These are phyloP conservation scores for Colletotrichum sp. DNA, from an alignment of 2,329 filamentous ascomycete genomes.

Conservation along the genomic window DNA sequence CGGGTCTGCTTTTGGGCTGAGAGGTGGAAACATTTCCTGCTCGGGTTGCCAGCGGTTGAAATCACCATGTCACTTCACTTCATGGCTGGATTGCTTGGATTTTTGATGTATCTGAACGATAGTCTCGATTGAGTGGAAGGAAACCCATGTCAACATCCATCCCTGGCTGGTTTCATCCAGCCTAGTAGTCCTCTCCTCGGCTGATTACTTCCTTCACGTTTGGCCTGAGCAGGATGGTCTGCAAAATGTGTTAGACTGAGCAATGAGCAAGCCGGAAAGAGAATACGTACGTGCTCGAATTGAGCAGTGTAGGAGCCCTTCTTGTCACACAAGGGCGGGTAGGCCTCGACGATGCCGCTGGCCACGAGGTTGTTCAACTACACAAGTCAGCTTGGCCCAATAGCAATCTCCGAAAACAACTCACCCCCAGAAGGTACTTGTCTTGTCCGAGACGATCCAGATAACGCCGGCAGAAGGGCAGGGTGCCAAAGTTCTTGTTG, in stretches of 20 bases:
- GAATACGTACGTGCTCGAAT: slow-evolving; percentile 82
- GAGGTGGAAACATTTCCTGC: fast-evolving
- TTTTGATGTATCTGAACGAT: slow-evolving; percentile 16
- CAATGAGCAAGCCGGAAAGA: background rate
- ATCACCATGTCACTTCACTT: background rate
- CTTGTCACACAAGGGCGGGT: slow-evolving; percentile 87
- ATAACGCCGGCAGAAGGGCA: slow-evolving; percentile 91
- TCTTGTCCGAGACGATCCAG: slow-evolving; percentile 92
- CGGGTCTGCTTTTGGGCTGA: background rate
- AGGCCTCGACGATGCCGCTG: slow-evolving; percentile 85
- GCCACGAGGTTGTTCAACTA: slow-evolving; percentile 86
- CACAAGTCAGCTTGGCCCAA: slow-evolving; percentile 25
- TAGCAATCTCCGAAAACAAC: slow-evolving; percentile 37
- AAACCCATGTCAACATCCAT: slow-evolving; percentile 3
- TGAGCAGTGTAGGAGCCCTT: slow-evolving; percentile 96
- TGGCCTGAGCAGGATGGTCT: slow-evolving; percentile 80
- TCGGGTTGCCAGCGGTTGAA: background rate
- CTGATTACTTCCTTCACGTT: slow-evolving; percentile 88
- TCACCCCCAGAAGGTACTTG: slow-evolving; percentile 88
- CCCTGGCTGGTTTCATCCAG: background rate
- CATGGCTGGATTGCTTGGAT: background rate
- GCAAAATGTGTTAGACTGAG: slow-evolving; percentile 12
- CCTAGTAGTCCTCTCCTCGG: slow-evolving; percentile 82
- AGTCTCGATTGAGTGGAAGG: slow-evolving; percentile 12
- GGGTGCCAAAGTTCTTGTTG: slow-evolving; percentile 93